A percentile compares a stretch with the other conserved stretches of the same genome.
Conservation (phyloP, 2,329 filamentous ascomycete genomes). For the Diatrype stigma region DNA sequence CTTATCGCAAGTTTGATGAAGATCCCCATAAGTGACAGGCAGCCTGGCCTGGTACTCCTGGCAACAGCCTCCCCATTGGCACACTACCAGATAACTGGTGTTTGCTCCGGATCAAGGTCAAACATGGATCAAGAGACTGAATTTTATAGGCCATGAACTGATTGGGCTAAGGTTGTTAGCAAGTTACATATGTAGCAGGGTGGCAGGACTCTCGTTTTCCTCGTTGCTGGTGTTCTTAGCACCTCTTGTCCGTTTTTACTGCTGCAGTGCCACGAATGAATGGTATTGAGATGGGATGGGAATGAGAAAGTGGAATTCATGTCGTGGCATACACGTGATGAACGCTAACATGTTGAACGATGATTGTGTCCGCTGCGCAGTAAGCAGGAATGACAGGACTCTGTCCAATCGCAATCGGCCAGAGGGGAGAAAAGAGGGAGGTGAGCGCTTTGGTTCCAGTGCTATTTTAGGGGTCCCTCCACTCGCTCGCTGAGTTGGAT, state of each 20-base stretch:
- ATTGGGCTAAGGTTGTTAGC: too few species aligned
- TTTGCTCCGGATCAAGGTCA: too few species aligned
- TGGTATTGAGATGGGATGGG: too few species aligned
- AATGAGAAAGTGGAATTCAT: background rate
- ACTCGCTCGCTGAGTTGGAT: background rate
- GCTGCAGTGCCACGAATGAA: too few species aligned
- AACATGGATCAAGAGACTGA: too few species aligned
- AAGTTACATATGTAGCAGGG: too few species aligned
- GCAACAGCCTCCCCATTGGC: background rate
- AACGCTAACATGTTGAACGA: background rate
- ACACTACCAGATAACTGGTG: too few species aligned
- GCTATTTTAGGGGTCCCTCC: conserved; percentile 1
- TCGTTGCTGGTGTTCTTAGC: too few species aligned
- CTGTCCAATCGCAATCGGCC: background rate
- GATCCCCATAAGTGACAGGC: background rate
- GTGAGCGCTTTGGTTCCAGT: background rate
- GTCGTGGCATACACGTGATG: background rate
- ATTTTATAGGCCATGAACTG: too few species aligned
- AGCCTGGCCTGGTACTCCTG: background rate
- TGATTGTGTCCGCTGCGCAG: background rate
- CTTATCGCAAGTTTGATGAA: background rate
- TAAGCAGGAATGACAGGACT: background rate
- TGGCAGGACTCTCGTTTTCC: too few species aligned
- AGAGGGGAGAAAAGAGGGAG: background rate
- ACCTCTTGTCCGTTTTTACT: too few species aligned